Base-by-base conservation (phyloP, 768 basidiomycete species). In the Leccinum sublutescens region DNA sequence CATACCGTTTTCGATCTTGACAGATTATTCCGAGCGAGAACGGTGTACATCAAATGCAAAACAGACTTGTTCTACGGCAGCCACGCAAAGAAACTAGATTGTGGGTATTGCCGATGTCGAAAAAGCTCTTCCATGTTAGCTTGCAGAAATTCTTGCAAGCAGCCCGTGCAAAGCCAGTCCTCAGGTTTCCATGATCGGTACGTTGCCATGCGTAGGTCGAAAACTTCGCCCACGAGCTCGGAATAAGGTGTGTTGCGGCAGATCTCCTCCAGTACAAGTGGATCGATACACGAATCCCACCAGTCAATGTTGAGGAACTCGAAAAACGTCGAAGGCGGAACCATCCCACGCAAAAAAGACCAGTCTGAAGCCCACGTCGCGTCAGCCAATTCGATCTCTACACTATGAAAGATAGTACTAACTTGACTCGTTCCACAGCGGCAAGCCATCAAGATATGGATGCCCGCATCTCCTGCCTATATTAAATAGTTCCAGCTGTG, bases 371-470 rank as follows among this genome's bases (percentile, higher is more conserved):
- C 6, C 17, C 43, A 45, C 19, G 43, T 40, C n/a, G 12, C 2
- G 14, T 65, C 40, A 61, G 19, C 19, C 2, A 2, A 54, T 21
- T 19, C 8, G 40, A n/a, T 40, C 40, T 40, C 40, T 9, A 40
- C 8, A n/a, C 9, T 40, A 40, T 40, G 40, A 40, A n/a, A 10
- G 9, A n/a, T n/a, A n/a, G n/a, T 45, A 55, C 64, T 3, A 23
- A 66, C 64, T 66, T 4, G 54, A 57, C 25, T 52, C 47, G 11
- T 55, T 62, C 64, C 64, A 66, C 29, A 59, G 17, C 9, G 38
- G 38, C 17, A 17, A 5, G 10, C 17, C 40, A 12, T 14, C 54
- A 4, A 10, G 5, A 19, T 36, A n/a, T 21, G 21, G 23, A 34
- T 31, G 53, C 19, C 50, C 1, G 10, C 63, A 65, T 19, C 25